These are phyloP conservation scores for Nymphaea colorata DNA, from an alignment of 164 flowering plant genomes.

Conservation along the genomic window DNA sequence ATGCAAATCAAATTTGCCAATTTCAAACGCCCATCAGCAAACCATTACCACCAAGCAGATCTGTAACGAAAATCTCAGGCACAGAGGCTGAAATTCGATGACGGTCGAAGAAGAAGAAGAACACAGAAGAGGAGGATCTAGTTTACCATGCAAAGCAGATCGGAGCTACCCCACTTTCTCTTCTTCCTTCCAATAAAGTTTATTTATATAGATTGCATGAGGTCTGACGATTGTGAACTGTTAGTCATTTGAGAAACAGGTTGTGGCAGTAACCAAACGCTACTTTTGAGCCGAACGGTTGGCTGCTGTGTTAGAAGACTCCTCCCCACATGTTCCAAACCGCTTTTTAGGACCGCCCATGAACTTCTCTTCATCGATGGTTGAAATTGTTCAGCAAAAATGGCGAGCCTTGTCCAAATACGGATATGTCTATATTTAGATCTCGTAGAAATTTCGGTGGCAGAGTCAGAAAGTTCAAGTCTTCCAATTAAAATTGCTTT, in stretches of 20 bases:
- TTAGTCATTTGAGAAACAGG: background rate
- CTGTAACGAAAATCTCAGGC: too few species aligned
- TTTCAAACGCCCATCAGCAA: too few species aligned
- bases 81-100: too few species aligned
- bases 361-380: background rate
- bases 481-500: too few species aligned
- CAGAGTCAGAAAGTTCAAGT: too few species aligned
- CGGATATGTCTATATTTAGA: background rate
- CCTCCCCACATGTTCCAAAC: background rate
- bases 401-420: background rate
- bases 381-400: background rate
- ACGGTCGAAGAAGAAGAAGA: too few species aligned
- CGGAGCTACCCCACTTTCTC: background rate
- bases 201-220: too few species aligned
- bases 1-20: too few species aligned
- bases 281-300: background rate
- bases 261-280: background rate
- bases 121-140: background rate
- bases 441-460: background rate
- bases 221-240: background rate
- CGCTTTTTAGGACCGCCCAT: background rate
- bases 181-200: background rate
- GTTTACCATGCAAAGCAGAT: background rate
- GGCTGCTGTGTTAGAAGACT: background rate
- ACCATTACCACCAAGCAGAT: too few species aligned